Conservation (phyloP, 306 rosid genomes). For the Echinosophora koreensis region DNA sequence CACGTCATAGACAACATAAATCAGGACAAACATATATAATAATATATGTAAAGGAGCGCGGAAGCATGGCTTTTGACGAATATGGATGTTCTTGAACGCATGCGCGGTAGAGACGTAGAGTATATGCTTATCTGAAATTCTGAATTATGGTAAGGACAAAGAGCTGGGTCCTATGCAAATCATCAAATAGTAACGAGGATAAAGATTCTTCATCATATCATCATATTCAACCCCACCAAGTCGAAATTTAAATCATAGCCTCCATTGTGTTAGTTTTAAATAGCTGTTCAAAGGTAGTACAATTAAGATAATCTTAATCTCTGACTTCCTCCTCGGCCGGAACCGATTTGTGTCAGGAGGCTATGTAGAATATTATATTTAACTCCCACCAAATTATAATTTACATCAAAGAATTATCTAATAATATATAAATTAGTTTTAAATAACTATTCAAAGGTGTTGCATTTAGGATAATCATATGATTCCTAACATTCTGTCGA, state of each 20-base stretch:
- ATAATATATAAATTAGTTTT: too few relatives aligned
- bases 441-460: too few relatives aligned
- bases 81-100: not conserved
- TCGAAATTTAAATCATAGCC: slow-evolving; percentile 13
- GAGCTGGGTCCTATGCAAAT: not conserved
- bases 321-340: not conserved
- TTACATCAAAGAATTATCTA: not conserved
- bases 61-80: slow-evolving; percentile 5
- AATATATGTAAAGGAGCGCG: not conserved
- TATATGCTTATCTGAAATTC: not conserved
- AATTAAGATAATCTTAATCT: not conserved
- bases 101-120: not conserved
- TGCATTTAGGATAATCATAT: too few relatives aligned
- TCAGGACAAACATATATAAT: slow-evolving; percentile 1
- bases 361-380: not conserved
- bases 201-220: slow-evolving; percentile 13
- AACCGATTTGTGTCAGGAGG: not conserved
- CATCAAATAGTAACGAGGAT: not conserved
- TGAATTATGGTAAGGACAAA: slow-evolving; percentile 8
- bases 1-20: not conserved
- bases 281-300: not conserved
- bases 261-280: not conserved
- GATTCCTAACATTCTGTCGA: too few relatives aligned
- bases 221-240: slow-evolving; percentile 4
- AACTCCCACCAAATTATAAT: not conserved